Evolutionary conservation across 768 basidiomycete genomes (phyloP).

Genomic region (Naganishia antarctica): DNA sequence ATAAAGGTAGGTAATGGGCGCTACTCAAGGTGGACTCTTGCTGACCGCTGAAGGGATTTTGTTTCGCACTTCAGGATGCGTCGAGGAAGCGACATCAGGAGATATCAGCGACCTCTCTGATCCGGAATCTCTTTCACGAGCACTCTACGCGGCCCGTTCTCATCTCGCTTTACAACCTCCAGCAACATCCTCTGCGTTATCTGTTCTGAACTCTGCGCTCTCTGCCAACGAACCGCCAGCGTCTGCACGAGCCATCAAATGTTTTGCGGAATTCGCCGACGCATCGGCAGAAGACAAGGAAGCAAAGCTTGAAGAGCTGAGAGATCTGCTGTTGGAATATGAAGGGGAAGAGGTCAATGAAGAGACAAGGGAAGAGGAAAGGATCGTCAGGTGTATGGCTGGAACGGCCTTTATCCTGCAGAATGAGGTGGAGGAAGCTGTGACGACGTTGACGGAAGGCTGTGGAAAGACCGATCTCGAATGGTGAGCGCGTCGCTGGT

Average conservation of each 20-base stretch:
- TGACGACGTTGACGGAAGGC: constrained; percentile 73
- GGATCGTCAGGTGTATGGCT: constrained; percentile 69
- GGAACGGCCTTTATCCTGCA: constrained; percentile 81
- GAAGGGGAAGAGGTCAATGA: constrained; percentile 66
- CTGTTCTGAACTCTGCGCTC: constrained; percentile 33
- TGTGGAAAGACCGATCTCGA: constrained; percentile 72
- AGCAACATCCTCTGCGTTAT: constrained; percentile 26
- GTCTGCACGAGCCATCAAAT: constrained; percentile 55
- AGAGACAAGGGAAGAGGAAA: constrained; percentile 61
- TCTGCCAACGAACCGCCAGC: constrained; percentile 28
- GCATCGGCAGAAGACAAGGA: constrained; percentile 50
- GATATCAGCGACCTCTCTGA: constrained; percentile 32
- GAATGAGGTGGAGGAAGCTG: constrained; percentile 82
- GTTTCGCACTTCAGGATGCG: constrained; percentile 34
- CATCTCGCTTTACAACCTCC: constrained; percentile 43
- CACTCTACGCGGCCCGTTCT: constrained; percentile 47
- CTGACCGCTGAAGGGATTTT: constrained; percentile 1
- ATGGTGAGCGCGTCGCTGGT: constrained; percentile 61
- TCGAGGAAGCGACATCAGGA: constrained; percentile 42
- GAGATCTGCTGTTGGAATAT: constrained; percentile 79
- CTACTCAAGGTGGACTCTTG: neutral
- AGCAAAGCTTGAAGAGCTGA: constrained; percentile 67
- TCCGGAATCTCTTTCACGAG: constrained; percentile 37
- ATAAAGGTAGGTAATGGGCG: constrained; percentile 36
- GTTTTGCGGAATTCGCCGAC: constrained; percentile 65